Percentiles rank a stretch among this genome's conserved stretches.
Evolutionary conservation across 2,329 filamentous ascomycete genomes (phyloP).

Genomic region (Aspergillus transmontanensis): DNA sequence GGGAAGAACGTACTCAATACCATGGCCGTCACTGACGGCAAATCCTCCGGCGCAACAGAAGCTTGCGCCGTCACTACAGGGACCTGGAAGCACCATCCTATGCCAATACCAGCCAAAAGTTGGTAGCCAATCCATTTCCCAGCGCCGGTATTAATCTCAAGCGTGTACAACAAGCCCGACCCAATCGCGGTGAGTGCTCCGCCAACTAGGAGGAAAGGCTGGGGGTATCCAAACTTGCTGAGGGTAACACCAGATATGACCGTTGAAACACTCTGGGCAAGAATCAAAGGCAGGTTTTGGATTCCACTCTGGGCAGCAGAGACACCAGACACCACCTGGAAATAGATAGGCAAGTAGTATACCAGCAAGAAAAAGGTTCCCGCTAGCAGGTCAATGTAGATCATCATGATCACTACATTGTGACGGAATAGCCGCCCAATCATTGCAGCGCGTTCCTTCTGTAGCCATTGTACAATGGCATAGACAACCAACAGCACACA

Average conservation of each 20-base stretch:
- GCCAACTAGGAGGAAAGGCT: slow-evolving; percentile 30
- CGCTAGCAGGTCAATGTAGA: slow-evolving; percentile 24
- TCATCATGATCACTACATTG: neutral
- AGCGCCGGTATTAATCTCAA: slow-evolving; percentile 28
- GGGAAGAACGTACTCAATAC: slow-evolving; percentile 11
- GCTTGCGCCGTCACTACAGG: slow-evolving; percentile 29
- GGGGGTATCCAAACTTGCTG: slow-evolving; percentile 26
- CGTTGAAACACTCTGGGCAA: slow-evolving; percentile 32
- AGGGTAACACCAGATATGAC: slow-evolving; percentile 31
- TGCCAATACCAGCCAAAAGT: slow-evolving; percentile 13
- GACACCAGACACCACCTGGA: slow-evolving; percentile 36
- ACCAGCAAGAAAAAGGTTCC: slow-evolving; percentile 33
- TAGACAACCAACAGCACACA: slow-evolving; percentile 37
- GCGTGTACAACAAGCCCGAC: slow-evolving; percentile 37
- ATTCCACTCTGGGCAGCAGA: slow-evolving; percentile 41
- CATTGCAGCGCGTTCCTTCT: neutral
- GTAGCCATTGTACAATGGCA: neutral
- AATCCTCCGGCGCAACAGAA: slow-evolving; percentile 27
- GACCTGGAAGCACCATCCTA: slow-evolving; percentile 27
- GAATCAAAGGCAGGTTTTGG: slow-evolving; percentile 45
- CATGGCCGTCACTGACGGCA: slow-evolving; percentile 25
- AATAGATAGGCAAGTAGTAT: slow-evolving; percentile 54
- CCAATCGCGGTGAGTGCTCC: slow-evolving; percentile 29
- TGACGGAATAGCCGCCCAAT: neutral
- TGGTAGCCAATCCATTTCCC: slow-evolving; percentile 44